These are phyloP conservation scores for Crucibulum parvulum DNA, from an alignment of 1,284 basidiomycete genomes.

Conservation along the genomic window DNA sequence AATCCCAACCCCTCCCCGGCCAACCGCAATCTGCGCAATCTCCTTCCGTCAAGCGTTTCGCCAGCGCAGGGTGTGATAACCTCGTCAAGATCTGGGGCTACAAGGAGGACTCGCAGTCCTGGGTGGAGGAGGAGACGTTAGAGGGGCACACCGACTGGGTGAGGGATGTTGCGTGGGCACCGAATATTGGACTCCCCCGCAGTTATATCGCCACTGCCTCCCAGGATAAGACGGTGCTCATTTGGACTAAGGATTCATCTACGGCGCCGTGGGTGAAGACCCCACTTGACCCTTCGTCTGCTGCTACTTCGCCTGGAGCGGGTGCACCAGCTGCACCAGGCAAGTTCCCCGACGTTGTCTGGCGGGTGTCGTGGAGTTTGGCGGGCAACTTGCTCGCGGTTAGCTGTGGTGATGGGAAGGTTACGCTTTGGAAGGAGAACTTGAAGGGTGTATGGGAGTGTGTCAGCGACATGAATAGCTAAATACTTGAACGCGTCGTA, in stretches of 20 bases:
- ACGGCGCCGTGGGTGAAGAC: conserved; percentile 88
- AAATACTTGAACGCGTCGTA: conserved; percentile 13
- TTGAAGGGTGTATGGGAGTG: conserved; percentile 95
- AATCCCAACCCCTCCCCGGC: conserved; percentile 48
- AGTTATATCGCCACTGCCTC: conserved; percentile 96
- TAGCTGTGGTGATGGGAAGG: conserved; percentile 98
- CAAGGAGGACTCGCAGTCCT: conserved; percentile 78
- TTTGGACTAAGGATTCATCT: conserved; percentile 92
- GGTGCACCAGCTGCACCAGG: conserved; percentile 56
- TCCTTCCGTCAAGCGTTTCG: conserved; percentile 83
- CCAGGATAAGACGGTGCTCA: conserved; percentile 93
- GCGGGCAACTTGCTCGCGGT: conserved; percentile 97
- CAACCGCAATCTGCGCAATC: conserved; percentile 47
- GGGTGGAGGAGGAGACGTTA: conserved; percentile 89
- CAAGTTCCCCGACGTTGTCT: conserved; percentile 95
- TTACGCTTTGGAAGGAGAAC: conserved; percentile 98
- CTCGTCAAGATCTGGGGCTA: conserved; percentile 96
- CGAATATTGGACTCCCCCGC: conserved; percentile 93
- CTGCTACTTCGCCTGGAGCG: conserved; percentile 51
- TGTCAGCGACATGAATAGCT: conserved; percentile 92
- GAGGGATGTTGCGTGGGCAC: conserved; percentile 97
- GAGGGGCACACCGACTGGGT: conserved; percentile 98
- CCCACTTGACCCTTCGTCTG: conserved; percentile 75
- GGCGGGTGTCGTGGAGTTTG: conserved; percentile 97
- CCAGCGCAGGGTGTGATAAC: conserved; percentile 96